phyloP scores from a whole-genome alignment of 2,329 filamentous ascomycete species.

The Sporothrix protearum region DNA sequence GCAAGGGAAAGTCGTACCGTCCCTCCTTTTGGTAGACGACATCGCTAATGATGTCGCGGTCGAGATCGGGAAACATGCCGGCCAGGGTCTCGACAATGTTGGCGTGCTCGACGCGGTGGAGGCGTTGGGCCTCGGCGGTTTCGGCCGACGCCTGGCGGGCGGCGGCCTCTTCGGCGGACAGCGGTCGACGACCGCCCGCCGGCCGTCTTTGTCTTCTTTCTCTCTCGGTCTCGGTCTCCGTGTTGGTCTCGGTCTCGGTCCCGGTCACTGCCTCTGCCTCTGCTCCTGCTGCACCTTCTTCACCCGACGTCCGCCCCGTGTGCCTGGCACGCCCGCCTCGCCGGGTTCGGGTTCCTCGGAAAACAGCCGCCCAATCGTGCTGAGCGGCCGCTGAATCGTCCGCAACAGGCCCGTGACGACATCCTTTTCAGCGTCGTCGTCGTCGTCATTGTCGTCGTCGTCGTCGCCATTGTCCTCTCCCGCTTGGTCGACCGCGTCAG shows the following conservation, averaged over 20 bases:
- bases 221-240: background rate
- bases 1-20: constrained; percentile 58
- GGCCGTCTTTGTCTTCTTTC: too few species aligned
- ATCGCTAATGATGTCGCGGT: constrained; percentile 91
- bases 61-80: constrained; percentile 95
- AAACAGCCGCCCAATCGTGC: constrained; percentile 92
- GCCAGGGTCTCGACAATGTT: constrained; percentile 91
- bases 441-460: too few species aligned
- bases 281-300: background rate
- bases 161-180: constrained; percentile 80
- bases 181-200: constrained; percentile 38
- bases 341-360: too few species aligned
- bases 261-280: too few species aligned
- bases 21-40: constrained; percentile 95
- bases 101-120: constrained; percentile 79
- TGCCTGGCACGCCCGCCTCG: too few species aligned
- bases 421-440: constrained; percentile 66
- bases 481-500: background rate
- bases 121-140: constrained; percentile 76
- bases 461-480: too few species aligned
- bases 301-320: background rate
- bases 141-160: constrained; percentile 89
- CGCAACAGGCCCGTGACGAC: constrained; percentile 81
- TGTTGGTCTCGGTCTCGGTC: too few species aligned
- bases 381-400: constrained; percentile 86